Evolutionary conservation across 495 filamentous ascomycete genomes (phyloP), one percentile per base, ranked within the genome.

Genomic region (Daldinia bambusicola): DNA sequence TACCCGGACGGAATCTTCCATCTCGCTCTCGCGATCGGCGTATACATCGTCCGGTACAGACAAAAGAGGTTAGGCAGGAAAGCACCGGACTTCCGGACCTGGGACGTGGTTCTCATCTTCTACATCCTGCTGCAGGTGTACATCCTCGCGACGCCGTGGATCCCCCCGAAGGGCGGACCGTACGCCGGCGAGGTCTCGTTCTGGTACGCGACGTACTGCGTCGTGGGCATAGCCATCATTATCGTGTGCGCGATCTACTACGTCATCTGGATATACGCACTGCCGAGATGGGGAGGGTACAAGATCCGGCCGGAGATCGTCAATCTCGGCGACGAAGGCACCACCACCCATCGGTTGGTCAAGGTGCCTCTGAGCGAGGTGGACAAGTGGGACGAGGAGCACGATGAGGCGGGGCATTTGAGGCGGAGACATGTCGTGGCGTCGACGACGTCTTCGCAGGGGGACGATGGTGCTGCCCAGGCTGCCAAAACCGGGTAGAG

Each of bases 171-270:
- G 1, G 80, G 76, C 3, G 89, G 89, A 0, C 80, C 82, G 0
- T 81, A 80, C 43, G 86, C 84, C 0, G 88, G 89, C 0, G 83
- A 88, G 62, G 87, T 91, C 2, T 89, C 84, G 55, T 91, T 91
- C 70, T 91, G 88, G 88, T 91, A 91, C 64, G 88, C 81, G 4
- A 90, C 88, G 6, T 90, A 90, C 63, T 78, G 81, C 20, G 87
- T 86, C 2, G 80, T 82, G 9, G 87, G 87, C 1, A 79, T 90
- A 40, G 86, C 75, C 20, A 81, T 88, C 13, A 71, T 90, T 14
- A 56, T 80, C 20, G 22, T 77, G 0, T 89, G 88, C 61, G 85
- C 60, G 0, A 71, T 86, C 0, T 90, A 90, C 71, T 90, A 89
- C 67, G 80, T 80, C 48, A 32, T 85, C 16, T 90, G 86, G 84